phyloP scores from a whole-genome alignment of 768 basidiomycete species.

The Lactifluus piperatus region DNA sequence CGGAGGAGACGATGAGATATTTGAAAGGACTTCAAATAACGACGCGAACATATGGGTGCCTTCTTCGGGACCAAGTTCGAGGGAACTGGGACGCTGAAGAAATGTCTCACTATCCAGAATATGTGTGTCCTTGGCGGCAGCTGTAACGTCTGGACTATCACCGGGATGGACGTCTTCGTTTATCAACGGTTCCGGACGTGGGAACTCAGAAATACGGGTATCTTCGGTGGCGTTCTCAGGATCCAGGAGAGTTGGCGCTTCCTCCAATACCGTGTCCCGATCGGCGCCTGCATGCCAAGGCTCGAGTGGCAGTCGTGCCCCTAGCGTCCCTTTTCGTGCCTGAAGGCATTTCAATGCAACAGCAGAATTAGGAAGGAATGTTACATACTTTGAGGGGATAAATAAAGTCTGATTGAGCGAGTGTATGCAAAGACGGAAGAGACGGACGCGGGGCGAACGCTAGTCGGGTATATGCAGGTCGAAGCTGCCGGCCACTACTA shows the following conservation, averaged over 20 bases:
- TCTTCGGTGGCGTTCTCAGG: slow-evolving; percentile 11
- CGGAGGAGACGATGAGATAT: slow-evolving; percentile 24
- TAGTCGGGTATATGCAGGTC: slow-evolving; percentile 35
- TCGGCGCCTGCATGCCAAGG: slow-evolving; percentile 30
- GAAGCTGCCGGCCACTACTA: slow-evolving; percentile 24
- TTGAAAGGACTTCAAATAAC: slow-evolving; percentile 28
- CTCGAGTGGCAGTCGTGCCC: slow-evolving; percentile 36
- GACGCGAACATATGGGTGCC: slow-evolving; percentile 28
- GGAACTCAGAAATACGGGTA: slow-evolving; percentile 1
- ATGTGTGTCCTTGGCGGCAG: slow-evolving; percentile 6
- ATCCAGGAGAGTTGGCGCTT: slow-evolving; percentile 9
- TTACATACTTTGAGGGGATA: slow-evolving; percentile 32
- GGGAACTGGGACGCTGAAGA: slow-evolving; percentile 12
- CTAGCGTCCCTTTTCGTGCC: slow-evolving; percentile 35
- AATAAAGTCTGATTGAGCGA: slow-evolving; percentile 30
- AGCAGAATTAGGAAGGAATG: neutral
- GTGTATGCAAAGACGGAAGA: slow-evolving; percentile 33
- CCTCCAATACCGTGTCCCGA: slow-evolving; percentile 2
- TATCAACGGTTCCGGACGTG: slow-evolving; percentile 1
- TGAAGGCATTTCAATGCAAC: slow-evolving; percentile 16
- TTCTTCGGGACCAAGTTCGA: slow-evolving; percentile 23
- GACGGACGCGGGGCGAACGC: slow-evolving; percentile 36
- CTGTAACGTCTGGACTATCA: neutral
- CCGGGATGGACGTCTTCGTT: neutral
- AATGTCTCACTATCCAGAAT: slow-evolving; percentile 1